Conservation (phyloP, 495 filamentous ascomycete species). For the Ramalina intermedia region DNA sequence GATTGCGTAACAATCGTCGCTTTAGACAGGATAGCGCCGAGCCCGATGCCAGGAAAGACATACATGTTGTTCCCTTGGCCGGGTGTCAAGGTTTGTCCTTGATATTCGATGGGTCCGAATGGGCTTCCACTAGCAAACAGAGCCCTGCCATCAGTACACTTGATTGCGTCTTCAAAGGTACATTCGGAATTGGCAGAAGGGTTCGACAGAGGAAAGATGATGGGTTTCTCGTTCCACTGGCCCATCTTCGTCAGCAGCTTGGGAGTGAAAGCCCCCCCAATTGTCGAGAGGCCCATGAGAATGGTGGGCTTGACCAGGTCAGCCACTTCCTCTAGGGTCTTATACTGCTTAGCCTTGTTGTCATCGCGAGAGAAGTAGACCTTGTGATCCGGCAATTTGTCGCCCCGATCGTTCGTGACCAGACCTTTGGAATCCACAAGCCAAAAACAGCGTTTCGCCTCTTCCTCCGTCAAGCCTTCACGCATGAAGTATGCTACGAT, state of each 20-base stretch:
- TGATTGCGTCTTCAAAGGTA: slow-evolving; percentile 83
- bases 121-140: slow-evolving; percentile 93
- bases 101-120: slow-evolving; percentile 55
- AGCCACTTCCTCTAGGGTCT: slow-evolving; percentile 79
- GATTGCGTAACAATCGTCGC: slow-evolving; percentile 76
- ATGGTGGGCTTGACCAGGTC: slow-evolving; percentile 90
- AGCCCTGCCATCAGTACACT: slow-evolving; percentile 73
- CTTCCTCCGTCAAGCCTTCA: slow-evolving; percentile 82
- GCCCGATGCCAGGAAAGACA: slow-evolving; percentile 92
- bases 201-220: slow-evolving; percentile 91
- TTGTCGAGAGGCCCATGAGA: slow-evolving; percentile 86
- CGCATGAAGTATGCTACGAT: slow-evolving; percentile 90
- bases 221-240: slow-evolving; percentile 62
- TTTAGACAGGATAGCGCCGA: slow-evolving; percentile 88
- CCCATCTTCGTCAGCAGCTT: slow-evolving; percentile 75
- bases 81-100: slow-evolving; percentile 52
- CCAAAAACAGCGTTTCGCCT: slow-evolving; percentile 85
- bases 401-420: slow-evolving; percentile 84
- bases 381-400: slow-evolving; percentile 92
- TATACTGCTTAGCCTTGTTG: slow-evolving; percentile 83
- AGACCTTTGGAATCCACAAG: slow-evolving; percentile 95
- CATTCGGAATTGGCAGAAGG: slow-evolving; percentile 93
- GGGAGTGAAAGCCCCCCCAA: slow-evolving; percentile 86
- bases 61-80: slow-evolving; percentile 94
- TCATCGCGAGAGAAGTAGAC: slow-evolving; percentile 89